Evolutionary conservation across 2,329 filamentous ascomycete species (phyloP).

Genomic region (Fusarium sp.): DNA sequence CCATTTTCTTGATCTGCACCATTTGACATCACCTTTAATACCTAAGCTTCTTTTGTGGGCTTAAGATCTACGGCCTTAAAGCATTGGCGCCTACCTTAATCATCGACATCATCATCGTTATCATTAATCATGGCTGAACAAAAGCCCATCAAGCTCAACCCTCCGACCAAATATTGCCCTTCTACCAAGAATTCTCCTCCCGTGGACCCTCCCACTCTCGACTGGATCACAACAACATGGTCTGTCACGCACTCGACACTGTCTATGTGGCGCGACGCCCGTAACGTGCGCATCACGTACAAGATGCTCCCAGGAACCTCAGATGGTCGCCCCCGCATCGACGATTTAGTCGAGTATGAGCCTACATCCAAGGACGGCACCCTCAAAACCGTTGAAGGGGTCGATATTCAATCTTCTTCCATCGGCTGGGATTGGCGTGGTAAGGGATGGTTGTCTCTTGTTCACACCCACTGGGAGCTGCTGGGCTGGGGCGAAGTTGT

Average conservation of each 20-base stretch:
- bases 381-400: conserved; percentile 72
- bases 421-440: conserved; percentile 80
- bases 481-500: conserved; percentile 76
- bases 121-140: conserved; percentile 38
- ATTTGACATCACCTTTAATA: not conserved
- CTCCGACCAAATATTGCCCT: conserved; percentile 64
- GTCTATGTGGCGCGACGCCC: conserved; percentile 82
- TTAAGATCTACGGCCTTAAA: not conserved
- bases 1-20: not conserved
- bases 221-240: conserved; percentile 77
- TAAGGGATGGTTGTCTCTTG: conserved; percentile 78
- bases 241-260: conserved; percentile 81
- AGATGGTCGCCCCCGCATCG: conserved; percentile 63
- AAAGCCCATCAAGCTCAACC: conserved; percentile 44
- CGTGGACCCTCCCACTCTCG: conserved; percentile 60
- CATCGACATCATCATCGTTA: conserved; percentile 9
- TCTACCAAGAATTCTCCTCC: conserved; percentile 44
- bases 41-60: not conserved
- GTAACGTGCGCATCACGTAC: conserved; percentile 86
- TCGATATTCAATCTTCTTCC: conserved; percentile 65
- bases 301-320: conserved; percentile 59
- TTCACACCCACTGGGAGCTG: conserved; percentile 83
- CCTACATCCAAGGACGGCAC: conserved; percentile 59
- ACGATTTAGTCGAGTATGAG: conserved; percentile 81
- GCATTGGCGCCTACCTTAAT: not conserved